phyloP scores from a whole-genome alignment of 202 grass and related monocot genomes.

The Miscanthus sacchariflorus region DNA sequence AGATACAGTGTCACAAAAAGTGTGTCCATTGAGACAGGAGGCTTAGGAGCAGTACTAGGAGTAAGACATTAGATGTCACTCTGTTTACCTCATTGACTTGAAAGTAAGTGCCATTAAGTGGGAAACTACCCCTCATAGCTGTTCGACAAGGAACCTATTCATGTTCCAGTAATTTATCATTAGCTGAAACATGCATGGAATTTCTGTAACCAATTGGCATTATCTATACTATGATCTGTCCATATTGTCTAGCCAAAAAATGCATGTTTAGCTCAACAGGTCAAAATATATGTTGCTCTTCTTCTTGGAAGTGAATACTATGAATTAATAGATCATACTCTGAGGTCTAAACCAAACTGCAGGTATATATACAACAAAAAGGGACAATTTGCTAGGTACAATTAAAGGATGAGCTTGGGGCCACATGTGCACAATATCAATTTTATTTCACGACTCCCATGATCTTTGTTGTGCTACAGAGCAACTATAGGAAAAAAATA shows the following conservation, averaged over 20 bases:
- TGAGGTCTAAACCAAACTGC: slow-evolving; percentile 22
- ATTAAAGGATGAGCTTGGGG: background rate
- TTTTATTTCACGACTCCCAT: background rate
- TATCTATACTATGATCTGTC: slow-evolving; percentile 26
- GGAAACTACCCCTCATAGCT: slow-evolving; percentile 89
- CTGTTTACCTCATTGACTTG: slow-evolving; percentile 91
- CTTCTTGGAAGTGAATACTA: slow-evolving; percentile 28
- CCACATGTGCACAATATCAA: background rate
- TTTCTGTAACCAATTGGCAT: slow-evolving; percentile 37
- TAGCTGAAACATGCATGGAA: slow-evolving; percentile 21
- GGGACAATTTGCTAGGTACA: background rate
- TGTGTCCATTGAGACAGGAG: slow-evolving; percentile 32
- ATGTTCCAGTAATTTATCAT: slow-evolving; percentile 44
- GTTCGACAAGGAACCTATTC: slow-evolving; percentile 92
- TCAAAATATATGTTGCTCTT: slow-evolving; percentile 25
- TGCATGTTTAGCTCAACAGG: background rate
- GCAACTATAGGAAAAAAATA: background rate
- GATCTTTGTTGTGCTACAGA: background rate
- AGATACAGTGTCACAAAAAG: slow-evolving; percentile 30
- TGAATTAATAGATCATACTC: slow-evolving; percentile 11
- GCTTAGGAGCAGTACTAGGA: slow-evolving; percentile 30
- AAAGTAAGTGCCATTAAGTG: slow-evolving; percentile 97
- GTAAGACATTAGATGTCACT: slow-evolving; percentile 7
- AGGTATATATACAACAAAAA: slow-evolving; percentile 4
- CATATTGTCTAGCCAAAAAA: slow-evolving; percentile 24